Evolutionary conservation across 2,329 filamentous ascomycete species (phyloP).

Genomic region (Claviceps digitariae): DNA sequence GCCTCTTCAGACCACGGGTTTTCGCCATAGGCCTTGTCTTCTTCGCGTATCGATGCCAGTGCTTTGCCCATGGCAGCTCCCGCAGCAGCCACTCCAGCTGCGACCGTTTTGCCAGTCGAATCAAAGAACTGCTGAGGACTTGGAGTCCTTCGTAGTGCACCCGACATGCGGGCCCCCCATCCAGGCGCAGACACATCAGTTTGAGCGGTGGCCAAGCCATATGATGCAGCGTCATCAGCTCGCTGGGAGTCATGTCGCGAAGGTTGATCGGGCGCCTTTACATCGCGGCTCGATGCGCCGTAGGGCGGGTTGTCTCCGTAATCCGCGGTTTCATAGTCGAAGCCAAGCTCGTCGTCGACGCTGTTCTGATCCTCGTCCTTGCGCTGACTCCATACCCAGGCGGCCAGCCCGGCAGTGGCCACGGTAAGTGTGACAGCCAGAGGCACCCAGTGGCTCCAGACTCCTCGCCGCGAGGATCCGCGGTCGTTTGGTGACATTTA

Average conservation of each 20-base stretch:
- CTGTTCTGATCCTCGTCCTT: slow-evolving; percentile 60
- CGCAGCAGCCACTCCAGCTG: slow-evolving; percentile 69
- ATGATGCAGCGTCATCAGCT: slow-evolving; percentile 24
- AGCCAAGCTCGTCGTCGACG: slow-evolving; percentile 34
- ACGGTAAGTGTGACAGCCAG: slow-evolving; percentile 76
- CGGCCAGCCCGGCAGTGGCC: slow-evolving; percentile 72
- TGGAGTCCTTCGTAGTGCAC: slow-evolving; percentile 66
- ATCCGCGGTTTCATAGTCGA: slow-evolving; percentile 34
- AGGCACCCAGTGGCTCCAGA: slow-evolving; percentile 78
- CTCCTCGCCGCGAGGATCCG: slow-evolving; percentile 43
- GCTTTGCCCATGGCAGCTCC: slow-evolving; percentile 73
- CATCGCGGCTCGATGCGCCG: slow-evolving; percentile 26
- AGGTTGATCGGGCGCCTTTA: slow-evolving; percentile 19
- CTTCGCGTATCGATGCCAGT: slow-evolving; percentile 70
- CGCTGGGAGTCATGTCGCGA: slow-evolving; percentile 14
- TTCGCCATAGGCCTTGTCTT: slow-evolving; percentile 71
- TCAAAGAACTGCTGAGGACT: slow-evolving; percentile 84
- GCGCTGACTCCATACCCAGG: slow-evolving; percentile 90
- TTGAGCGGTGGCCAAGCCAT: slow-evolving; percentile 21
- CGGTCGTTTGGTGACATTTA: slow-evolving; percentile 46
- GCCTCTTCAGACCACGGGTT: slow-evolving; percentile 89
- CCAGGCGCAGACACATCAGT: slow-evolving; percentile 29
- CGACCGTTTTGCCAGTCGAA: slow-evolving; percentile 66
- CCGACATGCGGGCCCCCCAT: slow-evolving; percentile 67
- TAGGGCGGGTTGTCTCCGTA: slow-evolving; percentile 40